Base-by-base conservation (phyloP, 805 yeast species). In the Metschnikowia similis region DNA sequence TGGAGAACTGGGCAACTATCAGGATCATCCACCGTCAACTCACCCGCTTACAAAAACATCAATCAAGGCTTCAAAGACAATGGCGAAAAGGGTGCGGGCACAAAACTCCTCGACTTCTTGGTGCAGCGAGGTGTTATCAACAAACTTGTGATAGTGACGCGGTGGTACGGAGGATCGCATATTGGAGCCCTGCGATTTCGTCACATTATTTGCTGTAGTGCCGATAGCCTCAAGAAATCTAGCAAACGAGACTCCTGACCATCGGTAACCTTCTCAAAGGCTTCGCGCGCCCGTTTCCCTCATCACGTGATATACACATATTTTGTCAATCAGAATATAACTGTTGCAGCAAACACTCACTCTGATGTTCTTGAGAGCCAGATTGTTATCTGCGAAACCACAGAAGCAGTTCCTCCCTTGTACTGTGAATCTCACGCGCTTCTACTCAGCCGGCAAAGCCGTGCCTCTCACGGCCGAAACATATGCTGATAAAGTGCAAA, bases 81-180 rank as follows among this genome's bases (percentile, higher is more conserved):
- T 59, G 90, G 91, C 0, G 96, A 88, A 59, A 74, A 80, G 6
- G 91, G 90, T 1, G 86, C 91, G 0, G 96, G 94, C 0, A 62
- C 71, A 13, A 65, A 85, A 50, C 55, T 88, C 8, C 59, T 85
- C 27, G 66, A 66, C 48, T 79, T 80, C 9, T 60, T 86, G 3
- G 81, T 79, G 17, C 66, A 80, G 30, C 63, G 77, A 6, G 66
- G 76, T 35, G 48, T 82, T 10, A 64, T 74, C 4, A 83, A 85
- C 60, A 77, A 82, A 0, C 58, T 87, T 14, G 76, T 87, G 0
- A 82, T 87, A 28, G 94, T 85, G 0, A 79, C 87, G 0, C 63
- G 96, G 52, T 87, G 95, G 96, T 85, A 85, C 60, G 92, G 92
- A 1, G 95, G 96, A 0, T 74, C 75, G 0, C 87, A 87, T 4